Evolutionary conservation across 257 asterid genomes (phyloP).

Genomic region (Paraleonurus japonicus): DNA sequence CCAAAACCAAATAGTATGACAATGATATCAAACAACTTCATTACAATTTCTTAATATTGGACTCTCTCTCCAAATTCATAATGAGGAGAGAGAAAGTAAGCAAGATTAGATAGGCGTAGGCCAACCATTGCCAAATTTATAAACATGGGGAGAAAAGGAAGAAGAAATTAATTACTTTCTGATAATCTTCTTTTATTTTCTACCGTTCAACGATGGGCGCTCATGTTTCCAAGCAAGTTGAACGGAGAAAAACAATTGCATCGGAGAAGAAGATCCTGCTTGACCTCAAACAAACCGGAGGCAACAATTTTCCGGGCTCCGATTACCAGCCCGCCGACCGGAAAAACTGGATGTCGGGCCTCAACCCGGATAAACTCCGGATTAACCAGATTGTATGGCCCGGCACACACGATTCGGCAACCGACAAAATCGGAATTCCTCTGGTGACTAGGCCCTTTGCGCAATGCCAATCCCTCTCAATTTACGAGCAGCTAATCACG

Average conservation of each 20-base stretch:
- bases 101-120: not conserved
- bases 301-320: constrained; percentile 57
- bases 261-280: constrained; percentile 50
- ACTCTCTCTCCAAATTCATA: not conserved
- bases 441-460: constrained; percentile 75
- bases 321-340: constrained; percentile 60
- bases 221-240: constrained; percentile 50
- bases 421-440: constrained; percentile 75
- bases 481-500: constrained; percentile 61
- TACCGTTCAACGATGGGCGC: constrained; percentile 54
- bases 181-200: constrained; percentile 17
- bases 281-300: constrained; percentile 42
- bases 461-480: constrained; percentile 71
- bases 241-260: constrained; percentile 51
- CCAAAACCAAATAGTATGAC: constrained; percentile 25
- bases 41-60: not conserved
- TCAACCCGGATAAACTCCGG: constrained; percentile 43
- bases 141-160: not conserved
- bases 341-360: constrained; percentile 72
- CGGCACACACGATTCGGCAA: constrained; percentile 94
- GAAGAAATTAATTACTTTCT: not conserved
- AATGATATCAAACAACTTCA: constrained; percentile 13
- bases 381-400: constrained; percentile 87
- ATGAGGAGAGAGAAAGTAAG: not conserved
- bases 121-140: not conserved